Base-by-base conservation (phyloP, 768 basidiomycete species). In the Symmetrospora coprosmae region DNA sequence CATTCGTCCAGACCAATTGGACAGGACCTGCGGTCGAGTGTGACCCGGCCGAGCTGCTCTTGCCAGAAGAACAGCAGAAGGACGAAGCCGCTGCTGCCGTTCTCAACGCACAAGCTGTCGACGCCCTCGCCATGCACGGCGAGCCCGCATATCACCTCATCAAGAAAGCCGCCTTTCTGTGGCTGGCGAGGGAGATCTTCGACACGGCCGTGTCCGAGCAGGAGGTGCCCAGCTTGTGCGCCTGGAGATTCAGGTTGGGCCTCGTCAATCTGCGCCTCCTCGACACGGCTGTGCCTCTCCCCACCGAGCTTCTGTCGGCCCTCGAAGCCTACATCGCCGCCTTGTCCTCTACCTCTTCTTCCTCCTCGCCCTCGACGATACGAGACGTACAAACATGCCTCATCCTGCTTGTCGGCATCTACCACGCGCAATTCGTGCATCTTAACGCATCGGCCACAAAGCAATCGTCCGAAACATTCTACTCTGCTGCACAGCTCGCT, bases 71-170 rank as follows among this genome's bases (percentile, higher is more conserved):
- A 56, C 45, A 7, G 56, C 71, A 2, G 46, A 59, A 19, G n/a
- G n/a, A n/a, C 14, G 49, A 8, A 31, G 55, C 55, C n/a, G 28
- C 39, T 34, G 40, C 51, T n/a, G 16, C 13, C 4, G 11, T 8
- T 14, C 73, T 96, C 38, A 79, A 88, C 67, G 72, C 74, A 28
- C 80, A 80, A 46, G 80, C 90, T 23, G 75, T 88, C 60, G 75
- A 82, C 4, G 81, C 85, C 63, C 79, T 99, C 40, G 83, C 90
- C 0, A 80, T 79, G 63, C 81, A 81, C 3, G 94, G 94, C 2
- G 94, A 97, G 74, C 94, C 94, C 8, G 88, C 87, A 0, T 99
- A 97, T 73, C 94, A 97, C 71, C 85, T 97, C 43, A 78, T 82
- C 7, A 77, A 77, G 66, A 74, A 72, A 35, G 78, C 89, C 5